phyloP scores from a whole-genome alignment of 352 stramenopile genomes.

The Plasmopara halstedii region DNA sequence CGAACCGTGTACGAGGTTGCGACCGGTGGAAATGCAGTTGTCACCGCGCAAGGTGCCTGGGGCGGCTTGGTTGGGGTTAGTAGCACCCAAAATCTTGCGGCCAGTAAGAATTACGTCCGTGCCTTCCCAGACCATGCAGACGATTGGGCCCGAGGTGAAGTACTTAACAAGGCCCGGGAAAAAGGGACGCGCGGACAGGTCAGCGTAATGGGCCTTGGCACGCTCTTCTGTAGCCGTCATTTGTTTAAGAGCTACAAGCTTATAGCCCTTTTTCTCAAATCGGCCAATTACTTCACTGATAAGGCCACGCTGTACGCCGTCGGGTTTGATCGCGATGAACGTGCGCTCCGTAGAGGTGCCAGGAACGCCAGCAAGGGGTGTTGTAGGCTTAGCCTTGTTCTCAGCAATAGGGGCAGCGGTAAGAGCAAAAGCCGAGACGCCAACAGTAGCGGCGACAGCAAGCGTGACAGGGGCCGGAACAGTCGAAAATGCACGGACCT shows the following conservation, averaged over 20 bases:
- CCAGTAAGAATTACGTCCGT: conserved; percentile 92
- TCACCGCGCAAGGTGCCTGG: conserved; percentile 92
- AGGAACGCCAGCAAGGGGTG: conserved; percentile 71
- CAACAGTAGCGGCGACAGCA: conserved; percentile 30
- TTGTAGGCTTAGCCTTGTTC: conserved; percentile 30
- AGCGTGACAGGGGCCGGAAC: conserved; percentile 26
- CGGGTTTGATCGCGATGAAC: conserved; percentile 93
- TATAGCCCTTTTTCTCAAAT: conserved; percentile 96
- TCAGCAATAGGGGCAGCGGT: conserved; percentile 33
- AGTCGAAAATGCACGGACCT: conserved; percentile 30
- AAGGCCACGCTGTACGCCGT: conserved; percentile 91
- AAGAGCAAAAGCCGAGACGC: conserved; percentile 43
- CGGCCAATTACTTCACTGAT: conserved; percentile 92
- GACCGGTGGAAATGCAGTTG: conserved; percentile 87
- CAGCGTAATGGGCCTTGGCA: conserved; percentile 90
- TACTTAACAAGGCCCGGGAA: conserved; percentile 88
- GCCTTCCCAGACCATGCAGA: conserved; percentile 93
- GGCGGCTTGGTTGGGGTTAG: conserved; percentile 91
- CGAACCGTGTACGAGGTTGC: conserved; percentile 92
- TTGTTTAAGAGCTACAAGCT: conserved; percentile 92
- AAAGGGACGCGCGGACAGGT: conserved; percentile 89
- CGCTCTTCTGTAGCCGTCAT: conserved; percentile 89
- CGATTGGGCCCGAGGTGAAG: conserved; percentile 91
- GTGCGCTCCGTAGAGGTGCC: conserved; percentile 91
- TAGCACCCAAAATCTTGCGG: conserved; percentile 93